Percentiles rank a stretch among this genome's conserved stretches.
phyloP scores from a whole-genome alignment of 129 eudicot species.

The Helianthus annuus region DNA sequence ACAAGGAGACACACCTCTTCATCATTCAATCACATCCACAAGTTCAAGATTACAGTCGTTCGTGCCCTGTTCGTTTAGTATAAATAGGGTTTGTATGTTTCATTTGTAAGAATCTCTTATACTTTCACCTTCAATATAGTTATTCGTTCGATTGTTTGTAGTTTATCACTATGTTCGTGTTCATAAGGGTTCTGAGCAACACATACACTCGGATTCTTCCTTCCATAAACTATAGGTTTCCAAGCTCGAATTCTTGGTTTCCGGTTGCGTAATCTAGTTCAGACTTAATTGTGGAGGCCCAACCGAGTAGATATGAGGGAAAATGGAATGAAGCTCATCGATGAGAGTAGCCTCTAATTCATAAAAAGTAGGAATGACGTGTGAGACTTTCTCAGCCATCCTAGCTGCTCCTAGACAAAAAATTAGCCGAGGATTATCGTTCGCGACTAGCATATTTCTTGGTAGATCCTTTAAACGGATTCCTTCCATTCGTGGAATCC shows the following conservation, averaged over 20 bases:
- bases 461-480: not conserved
- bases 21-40: too few relatives aligned
- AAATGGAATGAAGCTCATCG: not conserved
- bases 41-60: too few relatives aligned
- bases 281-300: not conserved
- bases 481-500: slow-evolving; percentile 14
- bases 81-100: too few relatives aligned
- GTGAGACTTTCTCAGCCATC: slow-evolving; percentile 4
- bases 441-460: not conserved
- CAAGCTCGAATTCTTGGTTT: not conserved
- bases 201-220: not conserved
- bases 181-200: too few relatives aligned
- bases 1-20: too few relatives aligned
- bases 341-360: slow-evolving; percentile 6
- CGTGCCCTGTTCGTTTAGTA: too few relatives aligned
- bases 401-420: not conserved
- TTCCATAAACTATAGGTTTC: not conserved
- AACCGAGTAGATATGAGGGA: not conserved
- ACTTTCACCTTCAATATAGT: too few relatives aligned
- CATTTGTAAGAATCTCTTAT: too few relatives aligned
- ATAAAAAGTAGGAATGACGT: not conserved
- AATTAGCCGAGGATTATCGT: not conserved
- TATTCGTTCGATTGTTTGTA: too few relatives aligned
- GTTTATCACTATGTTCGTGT: too few relatives aligned
- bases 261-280: not conserved